Base-by-base conservation (phyloP, 805 yeast species). In the Priceomyces haplophilus region DNA sequence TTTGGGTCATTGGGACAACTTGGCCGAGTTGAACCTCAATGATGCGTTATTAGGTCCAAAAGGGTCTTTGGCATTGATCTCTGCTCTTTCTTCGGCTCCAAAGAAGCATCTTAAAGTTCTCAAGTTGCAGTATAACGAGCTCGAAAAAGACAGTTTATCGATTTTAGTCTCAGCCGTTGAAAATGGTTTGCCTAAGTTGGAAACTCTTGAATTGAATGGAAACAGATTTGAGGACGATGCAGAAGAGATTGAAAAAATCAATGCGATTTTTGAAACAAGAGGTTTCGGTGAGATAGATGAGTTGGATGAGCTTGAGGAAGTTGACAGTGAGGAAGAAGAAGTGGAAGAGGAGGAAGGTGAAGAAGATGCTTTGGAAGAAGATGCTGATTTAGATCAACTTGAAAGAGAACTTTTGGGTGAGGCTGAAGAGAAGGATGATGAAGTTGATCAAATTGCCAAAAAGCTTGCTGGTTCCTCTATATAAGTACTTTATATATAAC, bases 251-350 rank as follows among this genome's bases (percentile, higher is more conserved):
- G 85, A 80, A 42, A 64, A 68, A 40, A 78, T 91, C 49, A 73
- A 63, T 37, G 78, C 71, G 16, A 62, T 82, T 13, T 88, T 91
- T 52, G 86, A 78, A 43, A 76, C 73, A 31, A 79, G 88, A 56
- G 93, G 90, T 0, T 64, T 69, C 44, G 96, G 95, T 47, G 91
- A 85, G 61, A 69, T 93, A 25, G 96, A 91, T 55, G 99, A 93
- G 59, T 74, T 93, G 38, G 98, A 91, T 54, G 99, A 93, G 54
- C 78, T 93, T 67, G 99, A 91, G 69, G 97, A 88, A 62, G 70
- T 77, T 27, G 80, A 80, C 49, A 79, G 80, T 37, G 86, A 79
- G 18, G 88, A 80, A 41, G 88, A 81, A 43, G 87, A 81, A 17
- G 84, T 77, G 3, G 83, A 75, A 15, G 83, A 75, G 8, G 82